Base-by-base conservation (phyloP, 2,329 filamentous ascomycete species). In the Lasiodiplodia sp. region DNA sequence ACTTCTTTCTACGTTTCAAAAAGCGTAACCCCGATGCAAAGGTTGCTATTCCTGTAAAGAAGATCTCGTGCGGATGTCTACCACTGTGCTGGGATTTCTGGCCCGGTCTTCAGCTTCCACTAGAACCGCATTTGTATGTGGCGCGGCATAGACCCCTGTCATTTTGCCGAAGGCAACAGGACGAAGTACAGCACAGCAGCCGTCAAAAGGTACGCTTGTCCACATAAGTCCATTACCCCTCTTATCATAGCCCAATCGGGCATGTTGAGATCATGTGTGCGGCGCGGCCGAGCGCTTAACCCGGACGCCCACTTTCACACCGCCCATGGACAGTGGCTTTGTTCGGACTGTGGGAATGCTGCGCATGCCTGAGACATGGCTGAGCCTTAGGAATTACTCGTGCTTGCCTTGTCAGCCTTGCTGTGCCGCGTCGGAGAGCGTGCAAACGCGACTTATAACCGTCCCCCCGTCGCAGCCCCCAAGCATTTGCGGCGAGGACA, bases 211-310 rank as follows among this genome's bases (percentile, higher is more conserved):
- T 21, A 12, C 60, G 47, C 60, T 64, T 64, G 44, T 11, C 60
- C 60, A 12, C 8, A 25, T 52, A 12, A 11, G 47, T 52, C 7
- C 25, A 18, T 21, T 18, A 25, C 47, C 60, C 58, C 47, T 53
- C 44, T 49, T 25, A 64, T 53, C 47, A 25, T 38, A 52, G 3
- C 47, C 31, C 16, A 3, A 11, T 64, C 28, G 12, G 21, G 37
- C 6, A 34, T n/a, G 37, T 25, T 57, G 16, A 44, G 23, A 38
- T 52, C 60, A 64, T 49, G 60, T 64, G 60, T 64, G 60, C 60
- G 60, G 60, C 60, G 60, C 11, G 53, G 60, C 6, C 60, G 44
- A 64, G 60, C 60, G 60, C 60, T 52, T 64, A 64, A 23, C 44
- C 60, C 21, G n/a, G 60, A 47, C 37, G 38, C n/a, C 60, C 60